These are phyloP conservation scores for Aspergillus quadricinctus DNA, from an alignment of 2,329 filamentous ascomycete genomes.

Conservation along the genomic window DNA sequence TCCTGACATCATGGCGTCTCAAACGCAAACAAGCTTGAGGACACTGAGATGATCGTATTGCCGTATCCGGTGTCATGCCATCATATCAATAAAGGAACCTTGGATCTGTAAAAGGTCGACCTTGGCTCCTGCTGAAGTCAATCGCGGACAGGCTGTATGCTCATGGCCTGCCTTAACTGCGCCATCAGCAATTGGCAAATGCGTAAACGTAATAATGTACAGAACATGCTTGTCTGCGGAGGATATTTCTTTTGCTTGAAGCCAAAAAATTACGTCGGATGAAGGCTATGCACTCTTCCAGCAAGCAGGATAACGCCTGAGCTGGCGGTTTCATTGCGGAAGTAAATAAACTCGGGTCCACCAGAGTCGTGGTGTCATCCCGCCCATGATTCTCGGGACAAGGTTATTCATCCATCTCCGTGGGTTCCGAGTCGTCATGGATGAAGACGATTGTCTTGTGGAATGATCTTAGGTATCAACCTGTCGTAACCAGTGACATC, in stretches of 20 bases:
- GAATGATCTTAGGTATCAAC: background rate
- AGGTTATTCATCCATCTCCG: background rate
- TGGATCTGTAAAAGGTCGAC: background rate
- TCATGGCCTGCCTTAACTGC: background rate
- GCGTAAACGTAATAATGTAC: background rate
- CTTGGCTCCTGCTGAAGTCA: background rate
- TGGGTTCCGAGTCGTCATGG: background rate
- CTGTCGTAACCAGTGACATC: background rate
- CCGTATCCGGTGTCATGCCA: background rate
- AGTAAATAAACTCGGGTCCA: background rate
- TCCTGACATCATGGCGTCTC: constrained; percentile 14
- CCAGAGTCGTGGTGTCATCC: background rate
- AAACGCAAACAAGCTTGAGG: background rate
- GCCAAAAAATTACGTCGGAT: background rate
- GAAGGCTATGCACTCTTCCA: background rate
- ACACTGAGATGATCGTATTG: background rate
- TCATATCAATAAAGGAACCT: background rate
- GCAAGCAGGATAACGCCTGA: background rate
- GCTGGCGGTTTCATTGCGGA: background rate
- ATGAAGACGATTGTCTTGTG: background rate
- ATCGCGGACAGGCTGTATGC: background rate
- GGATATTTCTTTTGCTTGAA: background rate
- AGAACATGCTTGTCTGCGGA: too few species aligned
- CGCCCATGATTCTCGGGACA: background rate
- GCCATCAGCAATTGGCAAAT: background rate